Base-by-base conservation (phyloP, 305 asterid species). In the Vinca major region DNA sequence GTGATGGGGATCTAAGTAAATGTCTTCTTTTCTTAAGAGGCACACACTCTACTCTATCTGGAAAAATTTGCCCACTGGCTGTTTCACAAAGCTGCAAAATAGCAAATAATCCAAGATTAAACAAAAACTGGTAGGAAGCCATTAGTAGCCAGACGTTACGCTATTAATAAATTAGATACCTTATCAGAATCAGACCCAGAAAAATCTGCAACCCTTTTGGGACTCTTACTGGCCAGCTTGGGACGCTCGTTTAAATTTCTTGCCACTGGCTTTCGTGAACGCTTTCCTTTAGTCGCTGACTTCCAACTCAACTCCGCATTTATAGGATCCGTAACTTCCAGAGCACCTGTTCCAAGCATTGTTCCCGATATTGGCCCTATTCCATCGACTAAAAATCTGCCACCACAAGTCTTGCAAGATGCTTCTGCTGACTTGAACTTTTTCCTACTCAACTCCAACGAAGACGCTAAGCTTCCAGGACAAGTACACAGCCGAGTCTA, bases 151-250 rank as follows among this genome's bases (percentile, higher is more conserved):
- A 74, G 4, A 0, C 20, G n/a, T 16, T 55, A 37, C 1, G 5
- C 40, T 6, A 2, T 17, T 43, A 19, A 41, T 45, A 21, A 44
- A 16, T 13, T 3, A 69, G 41, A 41, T 78, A 86, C 95, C 90
- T 87, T 91, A 67, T 91, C 96, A 33, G 88, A 85, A 75, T 87
- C 92, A 55, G 89, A 88, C 65, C 85, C 86, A 49, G 87, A 81
- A 77, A 86, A 85, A 72, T 87, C 94, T 57, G 87, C 88, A 16
- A 88, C 91, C 74, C 92, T 85, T 73, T 87, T 84, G 37, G 95
- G 96, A 76, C 89, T 86, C 70, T 44, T 68, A 70, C 73, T 73
- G 66, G 77, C 76, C 41, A 62, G 75, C 71, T 84, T 83, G 19
- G 79, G 74, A 69, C 60, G 75, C 74, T 79, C 73, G 57, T 83